These are phyloP conservation scores for Pholiota microspora DNA, from an alignment of 768 basidiomycete species.

Conservation along the genomic window DNA sequence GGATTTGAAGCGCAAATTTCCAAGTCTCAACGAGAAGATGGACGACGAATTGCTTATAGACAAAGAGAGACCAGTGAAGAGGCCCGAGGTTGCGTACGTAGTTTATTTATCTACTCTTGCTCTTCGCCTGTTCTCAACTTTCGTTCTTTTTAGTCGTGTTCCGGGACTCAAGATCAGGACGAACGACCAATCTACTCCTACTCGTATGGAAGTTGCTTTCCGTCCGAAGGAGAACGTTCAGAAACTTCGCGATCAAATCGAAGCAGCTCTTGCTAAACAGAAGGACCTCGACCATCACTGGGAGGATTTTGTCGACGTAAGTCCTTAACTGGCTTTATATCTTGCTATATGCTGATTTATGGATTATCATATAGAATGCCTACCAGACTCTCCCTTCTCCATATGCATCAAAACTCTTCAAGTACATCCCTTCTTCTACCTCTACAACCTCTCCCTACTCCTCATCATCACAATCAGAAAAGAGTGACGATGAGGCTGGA, in stretches of 20 bases:
- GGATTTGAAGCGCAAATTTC: constrained; percentile 78
- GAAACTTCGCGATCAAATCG: constrained; percentile 60
- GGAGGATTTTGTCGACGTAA: constrained; percentile 86
- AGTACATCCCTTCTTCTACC: constrained; percentile 46
- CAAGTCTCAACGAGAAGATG: constrained; percentile 53
- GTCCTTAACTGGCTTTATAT: constrained; percentile 16
- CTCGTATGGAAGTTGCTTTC: constrained; percentile 49
- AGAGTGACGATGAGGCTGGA: constrained; percentile 26
- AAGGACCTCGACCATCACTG: constrained; percentile 78
- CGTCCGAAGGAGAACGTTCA: constrained; percentile 66
- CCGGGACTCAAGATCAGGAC: constrained; percentile 54
- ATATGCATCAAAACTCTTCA: constrained; percentile 65
- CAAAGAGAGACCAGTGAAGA: constrained; percentile 66
- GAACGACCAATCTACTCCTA: constrained; percentile 37
- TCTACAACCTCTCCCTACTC: constrained; percentile 31
- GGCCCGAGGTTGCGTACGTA: constrained; percentile 39
- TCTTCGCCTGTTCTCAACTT: constrained; percentile 12
- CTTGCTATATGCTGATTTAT: neutral
- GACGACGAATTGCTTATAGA: constrained; percentile 76
- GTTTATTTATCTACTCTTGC: neutral
- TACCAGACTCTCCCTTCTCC: constrained; percentile 66
- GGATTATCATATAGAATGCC: constrained; percentile 44
- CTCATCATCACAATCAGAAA: constrained; percentile 22
- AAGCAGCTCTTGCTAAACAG: constrained; percentile 55
- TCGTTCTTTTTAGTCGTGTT: constrained; percentile 32